Evolutionary conservation across 2,329 filamentous ascomycete genomes (phyloP).

Genomic region (Microdochium trichocladiopsis): DNA sequence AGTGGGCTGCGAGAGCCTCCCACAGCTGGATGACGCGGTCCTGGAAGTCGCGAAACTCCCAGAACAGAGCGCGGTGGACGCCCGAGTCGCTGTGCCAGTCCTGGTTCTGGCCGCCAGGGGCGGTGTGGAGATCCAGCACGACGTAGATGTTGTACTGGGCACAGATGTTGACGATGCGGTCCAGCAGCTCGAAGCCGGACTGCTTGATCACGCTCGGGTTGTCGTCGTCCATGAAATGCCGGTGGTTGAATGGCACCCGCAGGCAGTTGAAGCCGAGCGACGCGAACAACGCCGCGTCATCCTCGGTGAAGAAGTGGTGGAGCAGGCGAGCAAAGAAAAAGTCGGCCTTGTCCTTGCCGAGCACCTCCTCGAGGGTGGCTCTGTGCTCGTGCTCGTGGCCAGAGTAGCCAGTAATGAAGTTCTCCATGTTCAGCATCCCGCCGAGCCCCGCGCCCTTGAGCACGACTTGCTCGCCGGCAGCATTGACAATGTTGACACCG

Average conservation of each 20-base stretch:
- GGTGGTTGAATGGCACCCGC: conserved; percentile 52
- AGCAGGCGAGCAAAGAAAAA: conserved; percentile 50
- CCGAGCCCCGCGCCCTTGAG: too few relatives aligned
- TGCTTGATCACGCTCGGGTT: conserved; percentile 36
- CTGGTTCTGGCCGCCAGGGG: conserved; percentile 33
- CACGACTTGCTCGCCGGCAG: too few relatives aligned
- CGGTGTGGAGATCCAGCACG: conserved; percentile 33
- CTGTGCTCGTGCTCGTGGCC: conserved; percentile 48
- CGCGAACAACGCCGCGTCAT: conserved; percentile 48
- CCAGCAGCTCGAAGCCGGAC: conserved; percentile 37
- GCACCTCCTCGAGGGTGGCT: conserved; percentile 38
- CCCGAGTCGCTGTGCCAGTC: conserved; percentile 32
- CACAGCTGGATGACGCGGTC: conserved; percentile 31
- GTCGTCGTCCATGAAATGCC: conserved; percentile 41
- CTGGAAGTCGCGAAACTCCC: conserved; percentile 33
- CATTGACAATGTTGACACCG: too few relatives aligned
- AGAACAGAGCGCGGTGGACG: conserved; percentile 28
- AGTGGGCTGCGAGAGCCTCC: conserved; percentile 27
- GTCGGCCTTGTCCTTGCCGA: conserved; percentile 46
- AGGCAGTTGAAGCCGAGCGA: conserved; percentile 48
- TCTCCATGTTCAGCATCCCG: too few relatives aligned
- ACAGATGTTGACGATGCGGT: conserved; percentile 35
- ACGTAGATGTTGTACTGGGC: conserved; percentile 29
- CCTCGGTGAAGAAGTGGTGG: conserved; percentile 47
- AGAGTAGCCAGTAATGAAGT: conserved; percentile 46